Percentiles rank a stretch among this genome's conserved stretches.
Evolutionary conservation across 345 rosid genomes (phyloP).

Genomic region (Gossypium thurberi): DNA sequence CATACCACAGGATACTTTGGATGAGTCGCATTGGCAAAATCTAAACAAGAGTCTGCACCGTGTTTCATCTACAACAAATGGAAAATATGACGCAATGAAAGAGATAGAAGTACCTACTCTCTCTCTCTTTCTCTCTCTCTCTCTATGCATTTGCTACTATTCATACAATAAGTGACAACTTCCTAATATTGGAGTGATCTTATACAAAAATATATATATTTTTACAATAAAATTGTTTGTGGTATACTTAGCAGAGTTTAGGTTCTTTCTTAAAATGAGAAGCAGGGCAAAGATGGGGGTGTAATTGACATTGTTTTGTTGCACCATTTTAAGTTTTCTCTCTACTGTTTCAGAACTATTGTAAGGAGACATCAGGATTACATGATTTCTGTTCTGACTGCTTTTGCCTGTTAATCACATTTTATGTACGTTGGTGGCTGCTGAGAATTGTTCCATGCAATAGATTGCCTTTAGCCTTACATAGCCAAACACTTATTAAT

Average conservation of each 20-base stretch:
- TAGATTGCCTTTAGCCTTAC: neutral
- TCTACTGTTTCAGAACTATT: neutral
- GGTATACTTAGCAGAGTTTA: neutral
- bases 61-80: slow-evolving; percentile 83
- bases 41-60: slow-evolving; percentile 69
- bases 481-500: neutral
- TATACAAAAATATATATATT: neutral
- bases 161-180: neutral
- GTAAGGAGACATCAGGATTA: neutral
- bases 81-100: slow-evolving; percentile 78
- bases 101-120: slow-evolving; percentile 54
- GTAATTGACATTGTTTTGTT: neutral
- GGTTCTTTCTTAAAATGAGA: neutral
- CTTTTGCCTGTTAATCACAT: neutral
- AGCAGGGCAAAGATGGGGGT: neutral
- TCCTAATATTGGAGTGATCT: neutral
- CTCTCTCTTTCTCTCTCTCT: neutral
- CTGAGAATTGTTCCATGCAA: neutral
- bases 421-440: neutral
- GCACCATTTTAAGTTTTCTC: neutral
- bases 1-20: slow-evolving; percentile 61
- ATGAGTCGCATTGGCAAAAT: slow-evolving; percentile 69
- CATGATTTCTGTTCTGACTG: neutral
- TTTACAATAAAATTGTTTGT: neutral
- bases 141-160: neutral